phyloP scores from a whole-genome alignment of 192 early-diverging fungal species.

The Cetraspora pellucida region DNA sequence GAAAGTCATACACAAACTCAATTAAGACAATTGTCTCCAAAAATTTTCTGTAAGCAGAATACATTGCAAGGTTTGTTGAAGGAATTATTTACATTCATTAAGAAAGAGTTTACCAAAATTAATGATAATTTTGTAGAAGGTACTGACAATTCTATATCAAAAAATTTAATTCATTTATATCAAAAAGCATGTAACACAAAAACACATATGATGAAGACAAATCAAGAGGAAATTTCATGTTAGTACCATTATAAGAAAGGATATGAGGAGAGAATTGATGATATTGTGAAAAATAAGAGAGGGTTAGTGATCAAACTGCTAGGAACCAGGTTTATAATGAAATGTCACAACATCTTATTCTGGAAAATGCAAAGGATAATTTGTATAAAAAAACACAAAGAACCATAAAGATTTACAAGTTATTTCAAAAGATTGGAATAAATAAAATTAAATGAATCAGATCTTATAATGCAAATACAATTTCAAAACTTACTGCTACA shows the following conservation, averaged over 20 bases:
- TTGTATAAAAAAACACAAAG: slow-evolving; percentile 26
- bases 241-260: slow-evolving; percentile 17
- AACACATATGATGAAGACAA: neutral
- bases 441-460: neutral
- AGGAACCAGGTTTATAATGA: slow-evolving; percentile 13
- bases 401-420: neutral
- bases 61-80: neutral
- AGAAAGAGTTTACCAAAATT: neutral
- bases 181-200: slow-evolving; percentile 6
- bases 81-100: slow-evolving; percentile 1
- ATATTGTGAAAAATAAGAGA: neutral
- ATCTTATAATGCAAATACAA: neutral
- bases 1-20: neutral
- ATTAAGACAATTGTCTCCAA: slow-evolving; percentile 9
- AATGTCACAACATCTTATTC: neutral
- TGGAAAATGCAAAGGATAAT: neutral
- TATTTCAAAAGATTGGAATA: slow-evolving; percentile 4
- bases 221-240: slow-evolving; percentile 14
- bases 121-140: neutral
- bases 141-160: neutral
- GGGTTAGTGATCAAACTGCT: neutral
- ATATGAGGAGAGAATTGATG: neutral
- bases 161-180: neutral
- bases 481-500: neutral
- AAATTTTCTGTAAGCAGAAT: neutral